Base-by-base conservation (phyloP, 352 stramenopile species). In the Lagenidium giganteum region DNA sequence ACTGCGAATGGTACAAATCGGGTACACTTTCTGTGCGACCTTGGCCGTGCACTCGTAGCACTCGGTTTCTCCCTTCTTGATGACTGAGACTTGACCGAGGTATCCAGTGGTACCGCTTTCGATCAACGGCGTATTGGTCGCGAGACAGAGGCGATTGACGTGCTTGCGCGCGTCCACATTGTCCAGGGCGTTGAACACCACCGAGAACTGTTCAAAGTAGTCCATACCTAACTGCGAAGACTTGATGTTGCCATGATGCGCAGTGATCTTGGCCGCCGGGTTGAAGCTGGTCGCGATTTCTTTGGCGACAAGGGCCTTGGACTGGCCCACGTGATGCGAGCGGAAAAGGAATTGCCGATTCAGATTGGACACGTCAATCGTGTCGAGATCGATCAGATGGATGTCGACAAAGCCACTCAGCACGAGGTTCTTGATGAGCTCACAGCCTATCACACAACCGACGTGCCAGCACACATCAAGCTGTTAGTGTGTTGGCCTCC, bases 341-440 rank as follows among this genome's bases (percentile, higher is more conserved):
- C 97, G 86, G 70, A 99, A 99, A 7, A 99, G 74, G 49, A 99
- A 99, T 70, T 99, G 97, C 13, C 97, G 87, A 74, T 99, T 99
- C 41, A 99, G 69, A 70, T 99, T 99, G 17, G 95, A 99, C 47
- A 99, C 96, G 70, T 99, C 97, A 61, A 99, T 99, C 22, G 96
- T 99, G 69, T 99, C 97, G 29, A 99, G 63, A 64, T 99, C 97
- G 47, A 99, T 96, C 8, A 98, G 57, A 33, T 89, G 64, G 57
- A 96, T 88, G 51, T 91, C 47, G 22, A 72, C 64, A 67, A 99
- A 99, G 18, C 97, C 97, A 31, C 73, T 96, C 4, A 99, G 71
- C 31, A 98, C 95, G 26, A 99, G 70, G 67, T 99, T 99, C 74
- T 99, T 99, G 18, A 99, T 72, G 36, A 99, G 66, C 57, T 99